These are phyloP conservation scores for Solanum peruvianum DNA, from an alignment of 257 asterid genomes.

Conservation along the genomic window DNA sequence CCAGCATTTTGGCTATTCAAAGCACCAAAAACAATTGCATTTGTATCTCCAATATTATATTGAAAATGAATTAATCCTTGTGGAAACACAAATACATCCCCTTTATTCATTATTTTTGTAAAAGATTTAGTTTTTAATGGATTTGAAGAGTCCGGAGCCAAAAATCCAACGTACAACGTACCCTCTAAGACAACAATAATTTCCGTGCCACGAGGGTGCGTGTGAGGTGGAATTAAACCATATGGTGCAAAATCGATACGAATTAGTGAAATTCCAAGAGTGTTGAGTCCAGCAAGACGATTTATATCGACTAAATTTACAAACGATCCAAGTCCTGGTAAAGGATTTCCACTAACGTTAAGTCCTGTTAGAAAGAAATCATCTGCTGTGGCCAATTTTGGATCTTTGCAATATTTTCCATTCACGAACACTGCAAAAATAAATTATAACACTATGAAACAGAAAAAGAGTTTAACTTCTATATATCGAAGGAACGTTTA, in stretches of 20 bases:
- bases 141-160: background rate
- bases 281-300: background rate
- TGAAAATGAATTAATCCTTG: conserved; percentile 1
- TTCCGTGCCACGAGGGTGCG: background rate
- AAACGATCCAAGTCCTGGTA: background rate
- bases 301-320: background rate
- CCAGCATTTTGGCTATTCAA: conserved; percentile 2
- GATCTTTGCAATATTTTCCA: conserved; percentile 3
- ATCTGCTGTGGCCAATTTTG: background rate
- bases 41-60: background rate
- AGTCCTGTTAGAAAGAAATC: background rate
- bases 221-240: background rate
- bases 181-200: background rate
- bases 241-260: background rate
- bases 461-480: background rate
- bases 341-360: background rate
- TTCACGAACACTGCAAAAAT: conserved; percentile 1
- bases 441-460: background rate
- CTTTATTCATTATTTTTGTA: background rate
- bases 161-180: background rate
- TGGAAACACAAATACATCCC: background rate
- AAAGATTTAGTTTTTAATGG: background rate
- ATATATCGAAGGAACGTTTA: background rate
- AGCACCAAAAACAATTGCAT: background rate
- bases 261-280: background rate